phyloP scores from a whole-genome alignment of 2,329 filamentous ascomycete genomes.

The Aspergillus sp. region DNA sequence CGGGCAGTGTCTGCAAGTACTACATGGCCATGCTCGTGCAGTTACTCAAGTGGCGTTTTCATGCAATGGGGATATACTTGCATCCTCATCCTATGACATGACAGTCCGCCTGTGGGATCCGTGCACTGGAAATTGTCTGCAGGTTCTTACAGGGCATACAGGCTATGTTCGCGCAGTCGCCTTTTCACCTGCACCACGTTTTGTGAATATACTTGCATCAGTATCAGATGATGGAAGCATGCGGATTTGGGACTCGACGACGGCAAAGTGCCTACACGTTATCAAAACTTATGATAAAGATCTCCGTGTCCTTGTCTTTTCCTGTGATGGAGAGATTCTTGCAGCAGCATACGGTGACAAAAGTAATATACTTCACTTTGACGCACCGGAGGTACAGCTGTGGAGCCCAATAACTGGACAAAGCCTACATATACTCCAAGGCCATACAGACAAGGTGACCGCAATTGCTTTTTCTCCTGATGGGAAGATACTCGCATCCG shows the following conservation, averaged over 20 bases:
- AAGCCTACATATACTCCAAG: not conserved
- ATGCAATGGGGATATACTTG: constrained; percentile 19
- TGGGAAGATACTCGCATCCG: too few relatives aligned
- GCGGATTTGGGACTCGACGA: not conserved
- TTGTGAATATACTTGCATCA: constrained; percentile 5
- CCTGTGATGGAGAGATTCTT: too few relatives aligned
- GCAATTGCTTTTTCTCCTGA: constrained; percentile 11
- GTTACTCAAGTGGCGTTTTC: constrained; percentile 14
- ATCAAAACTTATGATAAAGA: not conserved
- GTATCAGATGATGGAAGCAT: not conserved
- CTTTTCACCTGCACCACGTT: constrained; percentile 12
- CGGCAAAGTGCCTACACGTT: not conserved
- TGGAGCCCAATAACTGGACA: too few relatives aligned
- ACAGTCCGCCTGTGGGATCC: not conserved
- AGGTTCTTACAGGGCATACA: not conserved
- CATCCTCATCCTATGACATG: not conserved
- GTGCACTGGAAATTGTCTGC: not conserved
- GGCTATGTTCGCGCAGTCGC: not conserved
- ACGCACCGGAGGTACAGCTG: too few relatives aligned
- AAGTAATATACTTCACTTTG: too few relatives aligned
- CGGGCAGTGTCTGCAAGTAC: not conserved
- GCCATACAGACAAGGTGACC: not conserved
- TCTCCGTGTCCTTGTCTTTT: too few relatives aligned
- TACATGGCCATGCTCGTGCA: not conserved
- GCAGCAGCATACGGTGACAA: too few relatives aligned